A percentile compares a stretch with the other conserved stretches of the same genome.
These are phyloP conservation scores for Biancaea sappan DNA, from an alignment of 306 rosid genomes.

Conservation along the genomic window DNA sequence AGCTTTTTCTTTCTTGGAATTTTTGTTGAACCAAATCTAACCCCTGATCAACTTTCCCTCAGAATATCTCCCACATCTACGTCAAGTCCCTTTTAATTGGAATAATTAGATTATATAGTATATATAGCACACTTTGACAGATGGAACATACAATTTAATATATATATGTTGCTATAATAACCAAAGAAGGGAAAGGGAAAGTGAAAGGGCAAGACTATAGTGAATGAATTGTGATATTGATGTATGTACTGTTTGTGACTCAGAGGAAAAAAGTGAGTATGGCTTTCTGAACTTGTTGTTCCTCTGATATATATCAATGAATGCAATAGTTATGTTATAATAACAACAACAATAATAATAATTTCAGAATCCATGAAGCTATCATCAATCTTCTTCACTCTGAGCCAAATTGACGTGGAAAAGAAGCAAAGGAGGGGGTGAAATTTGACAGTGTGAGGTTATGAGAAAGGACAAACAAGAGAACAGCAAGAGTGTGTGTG, in stretches of 20 bases:
- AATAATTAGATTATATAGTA: not conserved
- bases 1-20: slow-evolving; percentile 46
- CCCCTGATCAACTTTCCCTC: slow-evolving; percentile 47
- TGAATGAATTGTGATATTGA: not conserved
- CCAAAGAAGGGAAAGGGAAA: slow-evolving; percentile 2
- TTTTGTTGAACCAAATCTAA: slow-evolving; percentile 52
- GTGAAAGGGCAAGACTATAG: slow-evolving; percentile 3
- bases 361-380: slow-evolving; percentile 68
- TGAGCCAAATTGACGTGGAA: slow-evolving; percentile 61
- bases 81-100: slow-evolving; percentile 39
- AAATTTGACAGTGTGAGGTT: slow-evolving; percentile 48
- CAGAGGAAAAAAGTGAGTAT: slow-evolving; percentile 45
- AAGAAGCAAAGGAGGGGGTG: slow-evolving; percentile 67
- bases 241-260: slow-evolving; percentile 37
- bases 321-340: slow-evolving; percentile 33
- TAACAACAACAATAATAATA: slow-evolving; percentile 18
- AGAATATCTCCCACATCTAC: slow-evolving; percentile 27
- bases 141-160: slow-evolving; percentile 26
- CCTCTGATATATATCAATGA: slow-evolving; percentile 37
- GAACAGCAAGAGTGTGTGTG: slow-evolving; percentile 38
- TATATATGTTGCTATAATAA: slow-evolving; percentile 22
- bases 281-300: slow-evolving; percentile 45
- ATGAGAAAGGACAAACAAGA: slow-evolving; percentile 53
- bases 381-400: slow-evolving; percentile 66
- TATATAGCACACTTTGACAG: not conserved